Conservation (phyloP, 441 rosid genomes). For the Eruca vesicaria region DNA sequence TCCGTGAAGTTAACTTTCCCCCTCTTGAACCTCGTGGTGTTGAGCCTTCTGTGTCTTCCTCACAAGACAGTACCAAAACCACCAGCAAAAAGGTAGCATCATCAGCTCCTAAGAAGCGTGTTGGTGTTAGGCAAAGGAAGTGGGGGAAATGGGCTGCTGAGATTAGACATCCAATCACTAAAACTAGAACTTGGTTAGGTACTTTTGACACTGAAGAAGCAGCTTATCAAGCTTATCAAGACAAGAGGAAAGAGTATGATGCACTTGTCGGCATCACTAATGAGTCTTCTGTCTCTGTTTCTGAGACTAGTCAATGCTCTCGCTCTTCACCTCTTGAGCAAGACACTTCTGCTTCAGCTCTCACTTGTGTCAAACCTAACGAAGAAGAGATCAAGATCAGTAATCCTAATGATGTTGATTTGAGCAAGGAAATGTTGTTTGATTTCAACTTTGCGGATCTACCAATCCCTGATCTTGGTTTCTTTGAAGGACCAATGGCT, state of each 20-base stretch:
- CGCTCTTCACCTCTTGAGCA: conserved; percentile 32
- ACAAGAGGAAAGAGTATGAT: conserved; percentile 63
- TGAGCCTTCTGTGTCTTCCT: conserved; percentile 50
- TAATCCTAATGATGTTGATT: conserved; percentile 7
- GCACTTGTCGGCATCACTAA: conserved; percentile 28
- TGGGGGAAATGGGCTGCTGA: conserved; percentile 99
- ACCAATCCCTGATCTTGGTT: conserved; percentile 46
- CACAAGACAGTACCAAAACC: conserved; percentile 53
- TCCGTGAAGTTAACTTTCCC: conserved; percentile 55
- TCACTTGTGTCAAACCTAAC: background rate
- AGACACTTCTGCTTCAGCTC: conserved; percentile 43
- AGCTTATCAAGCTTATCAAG: conserved; percentile 73
- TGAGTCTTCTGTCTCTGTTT: conserved; percentile 22
- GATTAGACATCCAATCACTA: conserved; percentile 70
- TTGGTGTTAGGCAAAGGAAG: conserved; percentile 86
- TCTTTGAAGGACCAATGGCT: conserved; percentile 30
- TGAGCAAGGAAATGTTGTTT: conserved; percentile 26
- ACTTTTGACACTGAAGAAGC: conserved; percentile 79
- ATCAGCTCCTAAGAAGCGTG: conserved; percentile 44
- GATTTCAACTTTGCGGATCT: conserved; percentile 43
- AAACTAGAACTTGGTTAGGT: conserved; percentile 80
- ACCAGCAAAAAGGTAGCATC: conserved; percentile 19
- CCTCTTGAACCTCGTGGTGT: background rate
- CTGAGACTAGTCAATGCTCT: conserved; percentile 56
- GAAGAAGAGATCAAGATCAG: background rate